Conservation (phyloP, 2,329 filamentous ascomycete genomes). For the Arthrobotrys musiformis region DNA sequence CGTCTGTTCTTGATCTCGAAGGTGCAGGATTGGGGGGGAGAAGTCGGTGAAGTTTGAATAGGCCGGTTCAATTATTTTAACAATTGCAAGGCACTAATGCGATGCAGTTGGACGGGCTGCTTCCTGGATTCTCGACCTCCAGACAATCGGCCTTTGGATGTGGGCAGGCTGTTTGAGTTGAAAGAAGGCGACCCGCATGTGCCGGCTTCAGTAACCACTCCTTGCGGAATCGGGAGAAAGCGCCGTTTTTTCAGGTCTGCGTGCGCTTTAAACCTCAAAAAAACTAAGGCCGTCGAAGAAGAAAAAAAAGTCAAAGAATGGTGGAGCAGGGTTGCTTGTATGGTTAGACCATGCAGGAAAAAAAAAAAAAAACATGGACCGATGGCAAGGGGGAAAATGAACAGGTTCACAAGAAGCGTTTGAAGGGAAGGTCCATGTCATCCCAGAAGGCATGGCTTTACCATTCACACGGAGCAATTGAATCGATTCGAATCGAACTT, state of each 20-base stretch:
- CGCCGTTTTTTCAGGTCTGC: constrained; percentile 55
- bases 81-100: constrained; percentile 40
- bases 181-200: constrained; percentile 55
- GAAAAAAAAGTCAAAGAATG: constrained; percentile 47
- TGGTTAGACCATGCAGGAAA: constrained; percentile 51
- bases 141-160: constrained; percentile 10
- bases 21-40: constrained; percentile 8
- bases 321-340: constrained; percentile 52
- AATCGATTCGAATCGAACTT: background rate
- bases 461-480: constrained; percentile 3
- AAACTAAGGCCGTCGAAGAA: constrained; percentile 24
- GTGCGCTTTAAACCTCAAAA: constrained; percentile 50
- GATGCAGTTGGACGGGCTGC: constrained; percentile 28
- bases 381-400: constrained; percentile 41
- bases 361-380: constrained; percentile 30
- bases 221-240: constrained; percentile 56
- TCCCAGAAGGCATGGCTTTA: constrained; percentile 6
- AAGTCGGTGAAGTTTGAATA: constrained; percentile 13
- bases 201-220: constrained; percentile 55
- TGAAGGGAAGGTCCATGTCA: constrained; percentile 42
- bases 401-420: constrained; percentile 36
- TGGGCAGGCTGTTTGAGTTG: constrained; percentile 52
- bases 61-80: constrained; percentile 9
- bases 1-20: constrained; percentile 7
- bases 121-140: background rate